Evolutionary conservation across 805 yeast genomes (phyloP), one percentile per base, ranked within the genome.

Genomic region (Zygoascus biomembranicola): DNA sequence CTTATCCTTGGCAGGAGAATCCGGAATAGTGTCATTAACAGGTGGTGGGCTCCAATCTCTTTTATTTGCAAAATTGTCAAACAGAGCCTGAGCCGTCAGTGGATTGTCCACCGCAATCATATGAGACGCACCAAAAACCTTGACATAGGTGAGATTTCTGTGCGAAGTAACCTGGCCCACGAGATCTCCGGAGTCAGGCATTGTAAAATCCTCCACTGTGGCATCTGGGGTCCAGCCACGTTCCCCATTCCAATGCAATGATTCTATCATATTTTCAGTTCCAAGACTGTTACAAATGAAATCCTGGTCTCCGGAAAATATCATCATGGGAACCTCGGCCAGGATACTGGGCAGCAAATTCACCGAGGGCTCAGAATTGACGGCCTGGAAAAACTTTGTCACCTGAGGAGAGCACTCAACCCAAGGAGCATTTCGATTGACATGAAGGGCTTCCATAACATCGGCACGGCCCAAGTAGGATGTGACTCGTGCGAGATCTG

Each of bases 71-170:
- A 72, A 70, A 18, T 61, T 58, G 45, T 88, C 90, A 43, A 90
- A 70, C 56, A 90, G 69, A 16, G 89, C 88, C 59, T 90, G 75
- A 8, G 90, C 78, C 28, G 78, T 75, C 47, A 76, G 80, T 1
- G 94, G 86, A 51, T 79, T 70, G 66, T 90, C 97, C 59, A 79
- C 84, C 1, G 98, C 96, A 26, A 90, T 94, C 98, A 94, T 92
- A 65, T 94, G 98, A 2, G 96, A 85, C 0, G 96, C 81, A 60
- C 87, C 80, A 65, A 70, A 79, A 1, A 92, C 80, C 54, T 81
- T 80, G 32, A 87, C 81, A 65, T 85, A 85, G 0, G 96, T 85
- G 62, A 92, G 72, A 63, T 88, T 87, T 57, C 87, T 75, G 48
- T 82, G 90, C 61, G 56, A 80, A 77, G 66, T 68, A 45, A 76